Percentiles rank a stretch among this genome's conserved stretches.
phyloP scores from a whole-genome alignment of 192 early-diverging fungal species.

The Blastocladiella britannica region DNA sequence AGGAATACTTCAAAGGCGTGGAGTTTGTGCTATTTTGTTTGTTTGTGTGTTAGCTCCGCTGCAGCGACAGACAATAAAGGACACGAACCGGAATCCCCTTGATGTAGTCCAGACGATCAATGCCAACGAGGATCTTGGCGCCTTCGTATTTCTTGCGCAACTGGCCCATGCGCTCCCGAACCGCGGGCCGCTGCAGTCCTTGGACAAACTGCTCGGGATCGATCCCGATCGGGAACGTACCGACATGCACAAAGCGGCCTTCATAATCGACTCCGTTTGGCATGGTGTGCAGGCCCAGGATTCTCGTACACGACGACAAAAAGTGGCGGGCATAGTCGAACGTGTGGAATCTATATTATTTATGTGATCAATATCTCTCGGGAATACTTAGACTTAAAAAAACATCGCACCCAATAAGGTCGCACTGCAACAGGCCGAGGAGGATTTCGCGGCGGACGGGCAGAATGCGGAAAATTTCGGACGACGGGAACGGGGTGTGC shows the following conservation, averaged over 20 bases:
- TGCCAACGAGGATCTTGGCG: conserved; percentile 79
- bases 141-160: conserved; percentile 71
- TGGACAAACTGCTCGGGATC: conserved; percentile 86
- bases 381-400: no score
- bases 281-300: conserved; percentile 79
- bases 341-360: no score
- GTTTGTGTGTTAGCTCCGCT: no score
- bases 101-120: conserved; percentile 98
- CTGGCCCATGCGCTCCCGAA: conserved; percentile 52
- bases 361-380: no score
- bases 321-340: conserved; percentile 99
- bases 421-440: conserved; percentile 70
- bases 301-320: conserved; percentile 85
- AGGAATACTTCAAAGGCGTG: conserved; percentile 89
- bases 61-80: no score
- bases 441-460: conserved; percentile 87
- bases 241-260: conserved; percentile 80
- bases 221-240: conserved; percentile 98
- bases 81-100: conserved; percentile 99
- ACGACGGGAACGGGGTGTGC: conserved; percentile 92
- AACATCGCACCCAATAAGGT: conserved; percentile 88
- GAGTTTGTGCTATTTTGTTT: no score
- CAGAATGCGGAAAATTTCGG: conserved; percentile 90
- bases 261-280: conserved; percentile 86
- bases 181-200: conserved; percentile 43